Base-by-base conservation (phyloP, 164 flowering plant genomes). In the Stephania yunnanensis region DNA sequence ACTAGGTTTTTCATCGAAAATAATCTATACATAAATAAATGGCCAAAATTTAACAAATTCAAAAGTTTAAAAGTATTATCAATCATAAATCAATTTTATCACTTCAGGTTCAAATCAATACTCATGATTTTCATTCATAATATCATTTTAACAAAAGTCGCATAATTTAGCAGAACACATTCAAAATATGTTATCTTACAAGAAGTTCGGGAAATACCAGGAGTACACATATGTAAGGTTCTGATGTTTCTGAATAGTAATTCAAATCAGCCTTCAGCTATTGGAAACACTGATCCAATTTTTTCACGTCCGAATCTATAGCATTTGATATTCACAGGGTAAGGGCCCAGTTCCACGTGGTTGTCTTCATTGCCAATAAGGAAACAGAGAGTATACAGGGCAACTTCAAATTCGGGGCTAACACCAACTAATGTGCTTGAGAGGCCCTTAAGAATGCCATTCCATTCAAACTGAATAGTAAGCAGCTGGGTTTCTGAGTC, bases 391-490 rank as follows among this genome's bases (percentile, higher is more conserved):
- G 98, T 95, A 74, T 91, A 93, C n/a, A 93, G 78, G 1, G 98
- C 98, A 71, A 95, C 70, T 79, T 95, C 99, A 74, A 93, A 95
- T 82, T 95, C 99, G 0, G 99, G 98, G 89, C 98, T 95, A 75
- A 91, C 98, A 53, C 98, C 99, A 65, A 95, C 78, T 70, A 95
- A 80, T 52, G 89, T 86, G 90, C 91, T 95, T 25, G 99, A 95
- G 15, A 95, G 87, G 17, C 93, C 85, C 79, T 95, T 95, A 10
- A 91, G 90, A 76, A 92, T 79, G 10, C 98, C 97, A 74, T 92
- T 92, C 98, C 99, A 95, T 77, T 92, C 98, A 42, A 95, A 93
- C 85, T 93, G 97, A 77, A 93, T 72, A 1, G 94, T 93, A 5
- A 95, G 97, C 84, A 93, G 63, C 82, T 92, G 97, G 44, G 97